Evolutionary conservation across 2,329 filamentous ascomycete species (phyloP), one percentile per base, ranked within the genome.

Genomic region (Triangularia setosa): DNA sequence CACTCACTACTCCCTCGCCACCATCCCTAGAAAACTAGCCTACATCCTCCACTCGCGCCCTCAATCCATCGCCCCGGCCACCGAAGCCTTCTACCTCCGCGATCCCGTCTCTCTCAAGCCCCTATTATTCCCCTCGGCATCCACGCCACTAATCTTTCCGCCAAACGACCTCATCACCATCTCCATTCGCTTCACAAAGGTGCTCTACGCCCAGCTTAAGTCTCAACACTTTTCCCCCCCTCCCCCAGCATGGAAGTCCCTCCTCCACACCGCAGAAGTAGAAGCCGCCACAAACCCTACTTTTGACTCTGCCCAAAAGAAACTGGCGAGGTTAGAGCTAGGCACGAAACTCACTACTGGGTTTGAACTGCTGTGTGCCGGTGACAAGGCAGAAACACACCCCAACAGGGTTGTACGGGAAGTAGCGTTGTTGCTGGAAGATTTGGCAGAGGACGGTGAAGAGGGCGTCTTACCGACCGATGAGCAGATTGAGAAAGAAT

Each of bases 311-410:
- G 70, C 74, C 18, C 72, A 71, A 61, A 76, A 71, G 48, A 72
- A 60, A 2, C 69, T 73, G 63, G 77, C 73, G 70, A 77, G 79
- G n/a, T 68, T 84, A 1, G 90, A 94, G 63, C 79, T 90, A 48
- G 93, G 93, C 11, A 94, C 97, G 89, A 98, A 98, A 74, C 77
- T 98, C 9, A 85, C 92, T 0, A 93, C 90, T 70, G 95, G 94
- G 0, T 93, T 97, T 72, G 94, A 99, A 76, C 95, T 98, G 84
- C 82, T 98, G 58, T 48, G 40, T 21, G 11, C 40, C 11, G 78
- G 92, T 0, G 79, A 80, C 9, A 87, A 90, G 69, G 83, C 87
- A 0, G 83, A 89, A 44, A 88, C 89, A 65, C 86, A 84, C 68
- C 87, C 92, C 68, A 90, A 84, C 69, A 83, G 88, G 8, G 76